These are phyloP conservation scores for Ogataea ganodermae DNA, from an alignment of 805 yeast genomes.

Conservation along the genomic window DNA sequence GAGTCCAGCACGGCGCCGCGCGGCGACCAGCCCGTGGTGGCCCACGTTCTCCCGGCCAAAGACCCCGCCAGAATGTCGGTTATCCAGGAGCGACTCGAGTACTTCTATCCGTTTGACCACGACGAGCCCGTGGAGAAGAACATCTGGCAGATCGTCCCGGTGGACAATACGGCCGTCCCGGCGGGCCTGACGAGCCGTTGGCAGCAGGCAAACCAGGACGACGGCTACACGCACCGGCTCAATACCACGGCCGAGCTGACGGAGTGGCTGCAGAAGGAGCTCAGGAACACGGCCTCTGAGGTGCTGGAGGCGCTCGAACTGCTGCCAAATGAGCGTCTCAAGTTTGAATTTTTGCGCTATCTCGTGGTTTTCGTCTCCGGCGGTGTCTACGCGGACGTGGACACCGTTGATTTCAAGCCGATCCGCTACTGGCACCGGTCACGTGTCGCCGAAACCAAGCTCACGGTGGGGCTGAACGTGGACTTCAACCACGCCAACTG, in stretches of 20 bases:
- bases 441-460: constrained; percentile 8
- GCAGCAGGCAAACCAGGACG: constrained; percentile 14
- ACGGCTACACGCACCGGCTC: constrained; percentile 13
- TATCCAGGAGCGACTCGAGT: constrained; percentile 16
- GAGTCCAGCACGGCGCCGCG: not conserved
- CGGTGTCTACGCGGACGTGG: constrained; percentile 58
- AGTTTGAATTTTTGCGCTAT: constrained; percentile 54
- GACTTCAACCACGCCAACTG: constrained; percentile 26
- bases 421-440: constrained; percentile 24
- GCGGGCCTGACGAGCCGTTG: constrained; percentile 13
- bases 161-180: not conserved
- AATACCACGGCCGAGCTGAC: constrained; percentile 7
- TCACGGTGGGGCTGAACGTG: constrained; percentile 25
- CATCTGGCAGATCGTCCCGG: constrained; percentile 21
- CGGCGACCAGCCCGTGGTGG: not conserved
- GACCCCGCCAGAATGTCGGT: constrained; percentile 11
- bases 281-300: constrained; percentile 40
- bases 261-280: constrained; percentile 4
- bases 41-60: constrained; percentile 1
- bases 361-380: constrained; percentile 50
- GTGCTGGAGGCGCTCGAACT: constrained; percentile 45
- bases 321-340: constrained; percentile 48
- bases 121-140: constrained; percentile 15
- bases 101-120: constrained; percentile 17
- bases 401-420: constrained; percentile 51